Percentiles rank a stretch among this genome's conserved stretches.
Conservation (phyloP, 2,329 filamentous ascomycete genomes). For the Xylariaceae sp. region DNA sequence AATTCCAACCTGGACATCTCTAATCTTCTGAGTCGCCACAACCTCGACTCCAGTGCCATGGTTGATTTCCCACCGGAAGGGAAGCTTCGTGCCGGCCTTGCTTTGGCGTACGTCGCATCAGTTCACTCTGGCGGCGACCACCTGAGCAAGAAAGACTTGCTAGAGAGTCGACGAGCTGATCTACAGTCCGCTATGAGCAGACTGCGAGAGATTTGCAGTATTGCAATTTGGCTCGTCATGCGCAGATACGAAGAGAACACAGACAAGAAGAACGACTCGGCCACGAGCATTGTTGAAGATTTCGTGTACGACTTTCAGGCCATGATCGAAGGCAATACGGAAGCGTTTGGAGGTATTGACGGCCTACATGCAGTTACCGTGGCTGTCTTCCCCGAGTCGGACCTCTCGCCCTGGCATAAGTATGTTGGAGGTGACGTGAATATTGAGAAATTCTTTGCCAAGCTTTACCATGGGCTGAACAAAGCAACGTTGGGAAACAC, state of each 20-base stretch:
- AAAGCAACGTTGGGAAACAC: not conserved
- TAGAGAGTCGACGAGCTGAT: not conserved
- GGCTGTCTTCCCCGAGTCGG: conserved; percentile 1
- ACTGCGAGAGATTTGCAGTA: conserved; percentile 3
- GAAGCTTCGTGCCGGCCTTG: conserved; percentile 10
- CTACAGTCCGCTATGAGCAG: conserved; percentile 1
- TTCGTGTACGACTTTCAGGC: conserved; percentile 9
- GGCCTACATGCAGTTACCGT: conserved; percentile 8
- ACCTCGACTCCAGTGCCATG: not conserved
- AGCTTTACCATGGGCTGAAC: conserved; percentile 3
- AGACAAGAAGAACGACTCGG: conserved; percentile 13
- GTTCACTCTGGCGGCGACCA: conserved; percentile 2
- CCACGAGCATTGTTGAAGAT: conserved; percentile 12
- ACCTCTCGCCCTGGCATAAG: no score
- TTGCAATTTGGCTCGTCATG: conserved; percentile 17
- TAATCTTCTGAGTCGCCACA: conserved; percentile 4
- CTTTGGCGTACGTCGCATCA: conserved; percentile 14
- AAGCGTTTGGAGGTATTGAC: conserved; percentile 12
- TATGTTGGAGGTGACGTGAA: not conserved
- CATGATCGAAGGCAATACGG: conserved; percentile 6
- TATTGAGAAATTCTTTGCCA: not conserved
- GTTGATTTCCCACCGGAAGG: not conserved
- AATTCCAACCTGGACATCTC: conserved; percentile 29
- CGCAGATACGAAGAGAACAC: conserved; percentile 9
- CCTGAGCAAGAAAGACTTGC: not conserved